Evolutionary conservation across 2,329 filamentous ascomycete genomes (phyloP).

Genomic region (Polytolypa hystricis): DNA sequence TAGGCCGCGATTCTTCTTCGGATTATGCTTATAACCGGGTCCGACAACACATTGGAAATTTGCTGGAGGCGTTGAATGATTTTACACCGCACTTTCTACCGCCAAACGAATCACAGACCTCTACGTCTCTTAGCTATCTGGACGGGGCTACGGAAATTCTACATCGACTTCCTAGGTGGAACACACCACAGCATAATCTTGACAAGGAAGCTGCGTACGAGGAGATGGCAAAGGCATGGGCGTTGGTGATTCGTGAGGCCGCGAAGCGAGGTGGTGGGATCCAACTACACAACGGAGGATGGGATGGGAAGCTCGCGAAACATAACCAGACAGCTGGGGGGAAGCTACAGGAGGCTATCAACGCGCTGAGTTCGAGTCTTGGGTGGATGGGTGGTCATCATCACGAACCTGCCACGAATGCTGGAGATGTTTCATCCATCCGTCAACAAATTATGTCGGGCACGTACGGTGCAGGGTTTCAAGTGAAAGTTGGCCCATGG

Average conservation of each 20-base stretch:
- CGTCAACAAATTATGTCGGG: conserved; percentile 47
- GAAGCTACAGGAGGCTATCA: conserved; percentile 67
- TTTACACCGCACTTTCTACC: conserved; percentile 94
- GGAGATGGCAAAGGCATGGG: conserved; percentile 89
- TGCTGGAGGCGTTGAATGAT: conserved; percentile 83
- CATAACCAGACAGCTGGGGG: conserved; percentile 83
- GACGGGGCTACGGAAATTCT: conserved; percentile 85
- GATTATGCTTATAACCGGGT: conserved; percentile 95
- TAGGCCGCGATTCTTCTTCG: conserved; percentile 69
- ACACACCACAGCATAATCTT: conserved; percentile 74
- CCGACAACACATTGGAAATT: conserved; percentile 63
- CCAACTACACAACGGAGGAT: conserved; percentile 75
- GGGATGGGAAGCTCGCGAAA: conserved; percentile 77
- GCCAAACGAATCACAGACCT: conserved; percentile 75
- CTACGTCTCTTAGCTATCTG: conserved; percentile 72
- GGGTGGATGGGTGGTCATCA: conserved; percentile 59
- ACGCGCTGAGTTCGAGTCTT: conserved; percentile 61
- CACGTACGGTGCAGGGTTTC: conserved; percentile 43
- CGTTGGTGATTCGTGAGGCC: conserved; percentile 78
- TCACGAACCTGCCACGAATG: conserved; percentile 19
- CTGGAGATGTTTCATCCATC: conserved; percentile 36
- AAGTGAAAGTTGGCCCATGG: conserved; percentile 47
- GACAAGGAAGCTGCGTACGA: conserved; percentile 95
- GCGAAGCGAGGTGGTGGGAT: conserved; percentile 86
- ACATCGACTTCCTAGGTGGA: conserved; percentile 83